Conservation (phyloP, 164 flowering plant species). For the Warburgia ugandensis region DNA sequence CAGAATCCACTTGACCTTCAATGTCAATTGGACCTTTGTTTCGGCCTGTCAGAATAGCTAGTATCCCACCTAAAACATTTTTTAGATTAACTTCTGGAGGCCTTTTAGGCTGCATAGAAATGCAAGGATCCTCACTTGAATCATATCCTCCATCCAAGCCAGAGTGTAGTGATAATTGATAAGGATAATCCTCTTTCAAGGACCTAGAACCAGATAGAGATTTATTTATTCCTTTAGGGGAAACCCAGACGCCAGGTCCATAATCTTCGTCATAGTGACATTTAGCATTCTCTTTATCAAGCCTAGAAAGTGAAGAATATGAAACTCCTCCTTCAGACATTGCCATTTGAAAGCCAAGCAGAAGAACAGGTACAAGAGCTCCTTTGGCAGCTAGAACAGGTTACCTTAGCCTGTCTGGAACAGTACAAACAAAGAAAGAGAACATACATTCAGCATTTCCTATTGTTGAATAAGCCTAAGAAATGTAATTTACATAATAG, state of each 20-base stretch:
- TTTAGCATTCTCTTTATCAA: conserved; percentile 29
- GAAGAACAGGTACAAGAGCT: too few species aligned
- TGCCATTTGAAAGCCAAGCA: conserved; percentile 27
- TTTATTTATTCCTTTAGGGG: conserved; percentile 16
- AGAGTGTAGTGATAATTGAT: conserved; percentile 29
- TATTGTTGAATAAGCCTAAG: too few species aligned
- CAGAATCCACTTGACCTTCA: conserved; percentile 18
- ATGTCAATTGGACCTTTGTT: conserved; percentile 27
- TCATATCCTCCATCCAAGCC: conserved; percentile 62
- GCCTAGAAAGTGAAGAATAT: conserved; percentile 46
- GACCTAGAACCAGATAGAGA: conserved; percentile 17
- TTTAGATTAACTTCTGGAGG: conserved; percentile 74
- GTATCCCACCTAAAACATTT: conserved; percentile 70
- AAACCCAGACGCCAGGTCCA: conserved; percentile 30
- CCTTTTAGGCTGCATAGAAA: conserved; percentile 14
- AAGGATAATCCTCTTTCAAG: conserved; percentile 26
- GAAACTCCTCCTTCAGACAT: conserved; percentile 30
- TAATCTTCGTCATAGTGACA: conserved; percentile 32
- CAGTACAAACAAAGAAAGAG: too few species aligned
- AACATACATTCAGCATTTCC: too few species aligned
- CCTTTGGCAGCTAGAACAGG: too few species aligned
- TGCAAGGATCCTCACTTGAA: conserved; percentile 27
- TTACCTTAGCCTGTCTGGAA: too few species aligned
- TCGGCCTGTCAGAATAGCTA: conserved; percentile 66
- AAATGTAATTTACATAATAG: too few species aligned